A percentile compares a stretch with the other conserved stretches of the same genome.
These are phyloP conservation scores for Cystobasidiopsis lactophilus DNA, from an alignment of 768 basidiomycete genomes.

Conservation along the genomic window DNA sequence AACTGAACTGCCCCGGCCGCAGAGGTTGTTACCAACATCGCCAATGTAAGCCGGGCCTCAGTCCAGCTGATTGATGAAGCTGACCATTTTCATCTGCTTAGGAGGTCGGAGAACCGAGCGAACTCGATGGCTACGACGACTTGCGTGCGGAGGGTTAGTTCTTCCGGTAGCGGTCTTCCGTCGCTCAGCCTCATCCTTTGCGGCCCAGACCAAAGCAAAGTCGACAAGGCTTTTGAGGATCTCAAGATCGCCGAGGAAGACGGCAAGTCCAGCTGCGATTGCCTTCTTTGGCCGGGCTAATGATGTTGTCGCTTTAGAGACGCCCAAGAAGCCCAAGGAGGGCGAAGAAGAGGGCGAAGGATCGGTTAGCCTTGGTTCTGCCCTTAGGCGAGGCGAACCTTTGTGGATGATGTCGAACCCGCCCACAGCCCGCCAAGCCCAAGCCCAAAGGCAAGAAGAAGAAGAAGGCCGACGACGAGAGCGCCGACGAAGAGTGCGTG, in stretches of 20 bases:
- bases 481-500: not conserved
- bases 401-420: too few relatives aligned
- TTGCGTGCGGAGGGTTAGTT: slow-evolving; percentile 37
- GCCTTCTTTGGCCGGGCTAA: not conserved
- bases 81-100: too few relatives aligned
- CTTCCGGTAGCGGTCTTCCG: too few relatives aligned
- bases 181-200: too few relatives aligned
- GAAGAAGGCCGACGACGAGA: not conserved
- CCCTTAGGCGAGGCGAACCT: too few relatives aligned
- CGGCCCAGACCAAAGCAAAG: slow-evolving; percentile 52
- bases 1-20: too few relatives aligned
- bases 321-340: not conserved
- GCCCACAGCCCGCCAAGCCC: not conserved
- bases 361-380: too few relatives aligned
- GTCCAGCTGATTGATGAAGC: too few relatives aligned
- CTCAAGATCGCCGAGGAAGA: slow-evolving; percentile 3
- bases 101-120: slow-evolving; percentile 30
- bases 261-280: not conserved
- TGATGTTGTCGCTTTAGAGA: not conserved
- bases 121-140: slow-evolving; percentile 69
- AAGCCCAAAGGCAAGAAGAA: slow-evolving; percentile 7
- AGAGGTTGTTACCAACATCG: too few relatives aligned
- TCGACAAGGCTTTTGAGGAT: slow-evolving; percentile 43
- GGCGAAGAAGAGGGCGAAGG: not conserved
- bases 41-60: too few relatives aligned